These are phyloP conservation scores for Apiospora pterosperma DNA, from an alignment of 2,329 filamentous ascomycete genomes.

Conservation along the genomic window DNA sequence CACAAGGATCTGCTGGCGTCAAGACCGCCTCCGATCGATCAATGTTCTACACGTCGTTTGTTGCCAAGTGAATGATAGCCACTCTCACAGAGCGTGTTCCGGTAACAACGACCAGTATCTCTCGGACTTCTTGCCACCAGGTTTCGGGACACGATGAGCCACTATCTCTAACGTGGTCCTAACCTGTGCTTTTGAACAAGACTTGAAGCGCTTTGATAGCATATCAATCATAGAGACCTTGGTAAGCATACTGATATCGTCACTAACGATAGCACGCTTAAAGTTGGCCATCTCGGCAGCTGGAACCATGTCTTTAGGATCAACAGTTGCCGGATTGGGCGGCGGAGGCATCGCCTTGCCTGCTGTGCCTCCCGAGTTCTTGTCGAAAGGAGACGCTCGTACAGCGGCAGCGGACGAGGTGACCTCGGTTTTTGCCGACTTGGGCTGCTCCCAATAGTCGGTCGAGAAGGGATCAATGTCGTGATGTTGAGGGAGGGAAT, in stretches of 20 bases:
- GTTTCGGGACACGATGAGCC: conserved; percentile 51
- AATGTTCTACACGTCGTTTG: not conserved
- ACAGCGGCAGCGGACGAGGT: not conserved
- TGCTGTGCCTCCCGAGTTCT: not conserved
- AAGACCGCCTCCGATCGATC: not conserved
- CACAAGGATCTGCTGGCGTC: not conserved
- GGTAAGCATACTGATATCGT: conserved; percentile 54
- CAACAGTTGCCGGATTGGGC: conserved; percentile 23
- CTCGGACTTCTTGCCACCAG: conserved; percentile 50
- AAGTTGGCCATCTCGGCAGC: conserved; percentile 44
- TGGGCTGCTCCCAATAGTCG: conserved; percentile 67
- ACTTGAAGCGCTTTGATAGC: conserved; percentile 71
- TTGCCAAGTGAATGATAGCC: not conserved
- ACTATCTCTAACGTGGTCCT: conserved; percentile 65
- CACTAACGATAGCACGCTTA: conserved; percentile 66
- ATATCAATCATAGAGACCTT: conserved; percentile 74
- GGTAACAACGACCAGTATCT: conserved; percentile 42
- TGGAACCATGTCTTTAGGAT: conserved; percentile 57
- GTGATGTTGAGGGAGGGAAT: conserved; percentile 44
- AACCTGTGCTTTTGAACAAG: conserved; percentile 66
- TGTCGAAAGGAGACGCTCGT: not conserved
- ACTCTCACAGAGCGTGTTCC: conserved; percentile 5
- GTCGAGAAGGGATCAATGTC: conserved; percentile 82
- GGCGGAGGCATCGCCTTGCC: conserved; percentile 20
- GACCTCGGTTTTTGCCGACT: not conserved